Percentiles rank a stretch among this genome's conserved stretches.
Evolutionary conservation across 805 yeast genomes (phyloP).

Genomic region (Nakazawaea peltata): DNA sequence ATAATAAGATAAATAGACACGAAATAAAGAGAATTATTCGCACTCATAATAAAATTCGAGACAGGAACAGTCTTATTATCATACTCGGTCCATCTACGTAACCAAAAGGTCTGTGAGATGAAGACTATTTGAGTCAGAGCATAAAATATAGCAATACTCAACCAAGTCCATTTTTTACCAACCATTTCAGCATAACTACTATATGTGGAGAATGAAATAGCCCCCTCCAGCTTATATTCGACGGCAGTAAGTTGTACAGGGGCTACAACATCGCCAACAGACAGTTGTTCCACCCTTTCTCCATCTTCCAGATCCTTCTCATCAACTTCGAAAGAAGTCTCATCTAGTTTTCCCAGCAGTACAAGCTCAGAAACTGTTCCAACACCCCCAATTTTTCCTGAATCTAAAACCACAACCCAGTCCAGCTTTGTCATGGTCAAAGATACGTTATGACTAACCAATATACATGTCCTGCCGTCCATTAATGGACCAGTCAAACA

Average conservation of each 20-base stretch:
- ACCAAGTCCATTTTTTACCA: conserved; percentile 58
- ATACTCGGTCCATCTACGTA: conserved; percentile 68
- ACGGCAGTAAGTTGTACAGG: conserved; percentile 62
- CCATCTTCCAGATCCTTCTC: neutral
- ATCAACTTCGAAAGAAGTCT: neutral
- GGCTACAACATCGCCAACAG: too few relatives aligned
- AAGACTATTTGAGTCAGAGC: conserved; percentile 47
- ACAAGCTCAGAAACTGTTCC: neutral
- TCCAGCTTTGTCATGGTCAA: conserved; percentile 77
- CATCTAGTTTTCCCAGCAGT: neutral
- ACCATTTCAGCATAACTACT: conserved; percentile 54
- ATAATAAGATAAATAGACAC: conserved; percentile 51
- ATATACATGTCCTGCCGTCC: conserved; percentile 76
- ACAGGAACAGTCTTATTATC: conserved; percentile 15
- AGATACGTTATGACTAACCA: conserved; percentile 92
- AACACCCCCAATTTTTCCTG: conserved; percentile 62
- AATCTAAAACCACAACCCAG: conserved; percentile 70
- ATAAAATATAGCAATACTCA: conserved; percentile 38
- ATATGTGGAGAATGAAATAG: conserved; percentile 73
- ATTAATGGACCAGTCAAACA: conserved; percentile 85
- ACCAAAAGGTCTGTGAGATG: conserved; percentile 83
- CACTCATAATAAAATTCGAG: too few relatives aligned
- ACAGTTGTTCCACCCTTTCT: too few relatives aligned
- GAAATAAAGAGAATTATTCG: conserved; percentile 48
- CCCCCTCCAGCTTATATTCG: conserved; percentile 80